A percentile compares a stretch with the other conserved stretches of the same genome.
Evolutionary conservation across 768 basidiomycete species (phyloP).

Genomic region (Agaricus subrufescens): DNA sequence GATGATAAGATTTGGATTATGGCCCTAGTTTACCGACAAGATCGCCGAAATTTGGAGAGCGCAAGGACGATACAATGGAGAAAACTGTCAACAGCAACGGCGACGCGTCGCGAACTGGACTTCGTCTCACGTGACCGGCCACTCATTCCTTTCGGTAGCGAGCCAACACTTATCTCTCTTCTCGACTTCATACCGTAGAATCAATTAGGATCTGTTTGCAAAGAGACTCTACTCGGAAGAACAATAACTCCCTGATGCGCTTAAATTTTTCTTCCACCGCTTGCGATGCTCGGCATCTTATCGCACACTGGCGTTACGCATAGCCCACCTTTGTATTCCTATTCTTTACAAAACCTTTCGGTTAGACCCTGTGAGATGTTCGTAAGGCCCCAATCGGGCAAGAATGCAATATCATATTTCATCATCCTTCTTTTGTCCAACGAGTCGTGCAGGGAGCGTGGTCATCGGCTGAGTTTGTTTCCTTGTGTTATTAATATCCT

Average conservation of each 20-base stretch:
- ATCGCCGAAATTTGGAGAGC: not conserved
- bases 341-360: no score
- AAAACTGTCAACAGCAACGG: not conserved
- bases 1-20: not conserved
- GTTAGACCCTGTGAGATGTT: no score
- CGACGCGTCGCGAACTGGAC: not conserved
- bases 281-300: no score
- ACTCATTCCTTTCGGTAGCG: not conserved
- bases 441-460: not conserved
- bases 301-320: no score
- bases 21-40: not conserved
- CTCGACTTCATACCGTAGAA: no score
- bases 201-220: no score
- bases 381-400: no score
- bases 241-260: no score
- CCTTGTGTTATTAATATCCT: not conserved
- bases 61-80: not conserved
- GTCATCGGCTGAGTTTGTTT: conserved; percentile 3
- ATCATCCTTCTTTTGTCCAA: not conserved
- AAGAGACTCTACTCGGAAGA: no score
- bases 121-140: not conserved
- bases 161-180: no score
- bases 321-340: no score
- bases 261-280: no score
- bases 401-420: not conserved